These are phyloP conservation scores for Diospyros lotus DNA, from an alignment of 148 eudicot genomes.

Conservation along the genomic window DNA sequence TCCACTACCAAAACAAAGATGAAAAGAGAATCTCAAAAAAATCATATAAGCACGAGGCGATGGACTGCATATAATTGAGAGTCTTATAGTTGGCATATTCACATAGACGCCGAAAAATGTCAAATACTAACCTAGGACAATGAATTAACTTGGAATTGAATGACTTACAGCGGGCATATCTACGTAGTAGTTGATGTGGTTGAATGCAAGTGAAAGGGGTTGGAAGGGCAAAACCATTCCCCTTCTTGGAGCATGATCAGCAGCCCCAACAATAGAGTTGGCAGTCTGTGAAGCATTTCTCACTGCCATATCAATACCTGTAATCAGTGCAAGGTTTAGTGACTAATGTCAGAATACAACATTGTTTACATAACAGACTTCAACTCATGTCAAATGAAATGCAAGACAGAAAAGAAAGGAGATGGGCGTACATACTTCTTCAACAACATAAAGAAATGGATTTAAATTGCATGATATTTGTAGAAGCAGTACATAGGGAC, in stretches of 20 bases:
- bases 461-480: background rate
- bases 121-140: background rate
- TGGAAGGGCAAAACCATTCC: conserved; percentile 66
- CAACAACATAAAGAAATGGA: background rate
- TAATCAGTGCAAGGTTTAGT: background rate
- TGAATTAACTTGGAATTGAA: background rate
- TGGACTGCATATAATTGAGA: no score
- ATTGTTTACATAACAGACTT: background rate
- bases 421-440: no score
- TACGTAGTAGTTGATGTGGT: conserved; percentile 57
- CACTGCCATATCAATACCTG: conserved; percentile 18
- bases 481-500: no score
- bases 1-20: background rate
- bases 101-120: background rate
- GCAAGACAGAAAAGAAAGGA: no score
- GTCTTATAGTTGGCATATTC: no score
- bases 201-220: conserved; percentile 62
- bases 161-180: conserved; percentile 65
- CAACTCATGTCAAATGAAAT: background rate
- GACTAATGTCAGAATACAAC: background rate
- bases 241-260: conserved; percentile 17
- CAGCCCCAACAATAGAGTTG: conserved; percentile 14
- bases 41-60: no score
- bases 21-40: background rate
- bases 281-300: conserved; percentile 16